These are phyloP conservation scores for Tetradesmus lagerheimii DNA, from an alignment of 139 green algal species.

Conservation along the genomic window DNA sequence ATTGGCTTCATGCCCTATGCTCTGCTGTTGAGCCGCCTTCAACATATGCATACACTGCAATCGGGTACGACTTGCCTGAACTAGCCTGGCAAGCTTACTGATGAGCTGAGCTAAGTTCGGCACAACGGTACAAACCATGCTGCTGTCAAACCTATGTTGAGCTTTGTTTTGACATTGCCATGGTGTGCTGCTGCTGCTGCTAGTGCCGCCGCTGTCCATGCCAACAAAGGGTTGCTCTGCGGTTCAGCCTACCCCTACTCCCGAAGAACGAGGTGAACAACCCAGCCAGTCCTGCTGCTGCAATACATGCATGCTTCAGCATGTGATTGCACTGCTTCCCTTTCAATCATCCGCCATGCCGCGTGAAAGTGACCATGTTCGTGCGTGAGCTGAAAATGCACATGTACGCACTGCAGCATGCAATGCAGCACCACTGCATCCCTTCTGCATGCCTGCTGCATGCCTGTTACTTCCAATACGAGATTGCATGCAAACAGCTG, in stretches of 20 bases:
- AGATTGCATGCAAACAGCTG: not conserved
- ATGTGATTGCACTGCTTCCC: not conserved
- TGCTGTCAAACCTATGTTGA: not conserved
- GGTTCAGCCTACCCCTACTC: too few species aligned
- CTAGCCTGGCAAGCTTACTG: not conserved
- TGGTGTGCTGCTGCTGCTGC: not conserved
- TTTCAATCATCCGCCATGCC: not conserved
- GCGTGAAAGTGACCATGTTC: too few species aligned
- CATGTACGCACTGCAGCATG: not conserved
- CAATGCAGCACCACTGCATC: too few species aligned
- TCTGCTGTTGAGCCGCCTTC: too few species aligned
- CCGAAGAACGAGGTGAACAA: too few species aligned
- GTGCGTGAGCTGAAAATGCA: too few species aligned
- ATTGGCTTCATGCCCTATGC: not conserved
- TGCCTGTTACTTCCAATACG: too few species aligned
- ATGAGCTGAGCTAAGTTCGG: not conserved
- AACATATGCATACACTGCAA: not conserved
- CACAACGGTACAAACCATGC: not conserved
- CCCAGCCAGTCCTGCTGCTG: not conserved
- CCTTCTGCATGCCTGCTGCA: too few species aligned
- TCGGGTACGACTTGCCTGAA: not conserved
- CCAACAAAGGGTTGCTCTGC: too few species aligned
- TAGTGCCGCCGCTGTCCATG: not conserved
- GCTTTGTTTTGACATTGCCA: too few species aligned
- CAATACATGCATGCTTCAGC: not conserved